Base-by-base conservation (phyloP, 1,284 basidiomycete genomes). In the Irpex rosettiformis region DNA sequence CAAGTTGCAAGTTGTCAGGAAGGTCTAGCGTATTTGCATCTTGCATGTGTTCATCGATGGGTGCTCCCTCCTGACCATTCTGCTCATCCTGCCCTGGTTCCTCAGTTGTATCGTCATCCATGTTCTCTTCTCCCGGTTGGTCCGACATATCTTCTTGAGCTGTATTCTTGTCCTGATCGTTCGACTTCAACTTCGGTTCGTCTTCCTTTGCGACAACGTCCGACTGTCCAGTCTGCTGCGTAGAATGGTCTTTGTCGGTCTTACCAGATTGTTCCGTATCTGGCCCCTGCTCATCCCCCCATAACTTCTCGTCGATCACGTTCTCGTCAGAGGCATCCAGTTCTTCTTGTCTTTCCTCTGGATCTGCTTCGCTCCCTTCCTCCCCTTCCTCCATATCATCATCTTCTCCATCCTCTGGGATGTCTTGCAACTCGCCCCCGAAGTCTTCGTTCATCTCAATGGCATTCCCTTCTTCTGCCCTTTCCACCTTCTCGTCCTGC, bases 231-330 rank as follows among this genome's bases (percentile, higher is more conserved):
- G 67, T 69, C 55, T 81, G 61, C 58, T 81, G 73, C 52, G 79
- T 71, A 2, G 82, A 79, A 63, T 77, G 78, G 65, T 88, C 80
- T 58, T 85, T 72, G 56, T 82, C 74, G 22, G 79, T 75, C 69
- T 82, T 82, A 33, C 82, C 76, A 54, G 75, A 76, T 55, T 83
- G 75, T 27, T 77, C 74, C 13, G 84, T 82, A 54, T 80, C 72
- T 13, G 73, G 69, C 52, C 81, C 77, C 27, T 77, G 70, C 63
- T 96, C 89, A 63, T 95, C 91, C 33, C 90, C 94, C 96, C 97
- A 98, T 65, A 99, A 80, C 76, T 98, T 98, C 75, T 99, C 96
- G 69, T 99, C 96, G 8, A 98, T 85, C 0, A 89, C 88, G 25
- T 86, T 82, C 6, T 93, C 91, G 73, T 98, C 95, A n/a, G 85